Evolutionary conservation across 495 filamentous ascomycete genomes (phyloP), one percentile per base, ranked within the genome.

Genomic region (Rusavskia elegans): DNA sequence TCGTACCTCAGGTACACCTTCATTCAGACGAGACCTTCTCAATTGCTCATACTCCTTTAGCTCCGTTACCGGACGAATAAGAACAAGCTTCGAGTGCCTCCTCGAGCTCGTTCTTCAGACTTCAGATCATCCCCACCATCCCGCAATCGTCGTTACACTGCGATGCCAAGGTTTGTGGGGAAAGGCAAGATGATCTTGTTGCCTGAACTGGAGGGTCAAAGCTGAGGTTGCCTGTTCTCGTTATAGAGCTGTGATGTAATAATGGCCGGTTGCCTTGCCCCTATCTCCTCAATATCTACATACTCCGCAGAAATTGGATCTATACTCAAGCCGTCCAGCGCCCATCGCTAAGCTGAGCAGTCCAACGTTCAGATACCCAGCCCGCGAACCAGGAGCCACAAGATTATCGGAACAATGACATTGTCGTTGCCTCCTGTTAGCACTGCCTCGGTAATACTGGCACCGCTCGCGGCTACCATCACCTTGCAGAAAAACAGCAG

Each of bases 401-500:
- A 66, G 51, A 93, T 82, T 39, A 97, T 78, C n/a, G 93, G 93
- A 55, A 97, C 92, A 51, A 96, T 78, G 25, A 99, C 90, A 72
- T 99, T 99, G 70, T 99, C 92, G 72, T 99, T 99, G 48, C 89
- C 92, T 11, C 92, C 93, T 44, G 93, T 97, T 51, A 97, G 69
- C 53, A 96, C 89, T 19, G 92, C 89, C 70, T 97, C 92, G 52
- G 89, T 92, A 53, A 95, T 75, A 65, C 88, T 95, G 30, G 90
- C 87, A 51, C 88, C 80, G 38, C 73, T 73, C 7, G 86, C 88
- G 49, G 87, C 89, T 42, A 81, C 60, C 19, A 73, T 67, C 45
- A 81, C 76, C 64, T 84, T 89, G 38, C 66, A 70, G 53, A 70
- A 52, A 17, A 70, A 74, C 49, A 59, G 63, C 35, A 61, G 29